phyloP scores from a whole-genome alignment of 2,329 filamentous ascomycete genomes.

The Calonectria pteridis region DNA sequence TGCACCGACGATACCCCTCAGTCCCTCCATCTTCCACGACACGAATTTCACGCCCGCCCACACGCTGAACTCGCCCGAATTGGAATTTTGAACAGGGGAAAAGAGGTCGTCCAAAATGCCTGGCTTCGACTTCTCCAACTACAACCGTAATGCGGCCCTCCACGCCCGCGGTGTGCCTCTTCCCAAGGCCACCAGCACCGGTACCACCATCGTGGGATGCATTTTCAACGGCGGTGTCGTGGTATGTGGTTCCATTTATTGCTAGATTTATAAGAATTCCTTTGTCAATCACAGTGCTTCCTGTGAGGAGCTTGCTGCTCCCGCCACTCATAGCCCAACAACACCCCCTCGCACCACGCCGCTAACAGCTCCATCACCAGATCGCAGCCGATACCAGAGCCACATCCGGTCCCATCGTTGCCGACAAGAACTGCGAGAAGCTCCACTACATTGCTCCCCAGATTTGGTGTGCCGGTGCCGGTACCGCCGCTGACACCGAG shows the following conservation, averaged over 20 bases:
- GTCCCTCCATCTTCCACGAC: conserved; percentile 27
- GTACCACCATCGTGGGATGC: conserved; percentile 98
- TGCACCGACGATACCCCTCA: conserved; percentile 40
- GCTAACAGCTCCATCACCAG: conserved; percentile 57
- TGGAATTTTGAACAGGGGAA: conserved; percentile 28
- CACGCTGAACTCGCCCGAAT: conserved; percentile 8
- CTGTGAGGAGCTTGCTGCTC: neutral
- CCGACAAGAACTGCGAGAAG: conserved; percentile 99
- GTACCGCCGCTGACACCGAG: conserved; percentile 97
- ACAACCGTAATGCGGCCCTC: conserved; percentile 97
- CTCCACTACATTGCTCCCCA: conserved; percentile 98
- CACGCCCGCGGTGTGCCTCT: conserved; percentile 94
- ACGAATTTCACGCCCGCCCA: neutral
- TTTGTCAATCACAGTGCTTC: neutral
- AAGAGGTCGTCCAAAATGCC: conserved; percentile 74
- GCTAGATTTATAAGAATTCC: neutral
- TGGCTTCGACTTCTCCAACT: conserved; percentile 99
- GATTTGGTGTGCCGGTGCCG: conserved; percentile 99
- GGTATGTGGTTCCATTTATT: conserved; percentile 62
- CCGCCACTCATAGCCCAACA: conserved; percentile 6
- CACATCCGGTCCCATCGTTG: conserved; percentile 96
- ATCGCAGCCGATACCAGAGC: conserved; percentile 99
- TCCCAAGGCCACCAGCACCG: conserved; percentile 97
- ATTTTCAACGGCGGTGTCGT: conserved; percentile 97
- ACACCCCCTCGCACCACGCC: conserved; percentile 18